Evolutionary conservation across 306 rosid species (phyloP), one percentile per base, ranked within the genome.

Genomic region (Pterocarpus santalinus): DNA sequence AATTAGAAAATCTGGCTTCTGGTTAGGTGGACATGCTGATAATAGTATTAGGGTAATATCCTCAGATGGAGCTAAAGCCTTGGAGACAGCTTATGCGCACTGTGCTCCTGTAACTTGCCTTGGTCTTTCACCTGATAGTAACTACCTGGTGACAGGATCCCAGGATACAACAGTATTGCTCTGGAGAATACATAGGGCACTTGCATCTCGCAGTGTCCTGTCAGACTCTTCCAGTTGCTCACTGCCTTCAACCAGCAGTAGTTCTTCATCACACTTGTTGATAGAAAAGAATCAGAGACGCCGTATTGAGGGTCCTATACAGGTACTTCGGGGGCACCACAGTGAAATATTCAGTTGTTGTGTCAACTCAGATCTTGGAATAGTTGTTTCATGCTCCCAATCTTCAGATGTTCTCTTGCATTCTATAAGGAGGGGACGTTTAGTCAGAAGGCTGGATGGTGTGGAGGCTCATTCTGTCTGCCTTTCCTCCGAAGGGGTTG

Each of bases 41-140:
- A 93, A 90, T 84, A 90, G 98, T 87, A 83, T 95, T 81, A 90
- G 89, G 88, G 75, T 95, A 73, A 73, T 95, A 85, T 95, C 98
- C 71, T 87, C 93, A 5, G 98, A 91, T 80, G 97, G 98, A 78
- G 98, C 98, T 80, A 91, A 86, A 90, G 89, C 99, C 80, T 70
- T 95, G 77, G 99, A 95, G 85, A 92, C 93, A 57, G 99, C 98
- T 47, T 84, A 80, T 84, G 99, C 88, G 5, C 99, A 95, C 82
- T 86, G 97, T 86, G 97, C 97, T 75, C 97, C 99, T 12, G 98
- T 93, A 57, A 95, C 99, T 36, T 91, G 97, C 81, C 86, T 95
- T 62, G 88, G 92, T 62, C 93, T 95, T 80, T 95, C 99, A 76
- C 84, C 89, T 10, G 93, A 95, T 87, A 89, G 97, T 85, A 85